Percentiles rank a stretch among this genome's conserved stretches.
phyloP scores from a whole-genome alignment of 2,329 filamentous ascomycete genomes.

The Cladosporium sp. region DNA sequence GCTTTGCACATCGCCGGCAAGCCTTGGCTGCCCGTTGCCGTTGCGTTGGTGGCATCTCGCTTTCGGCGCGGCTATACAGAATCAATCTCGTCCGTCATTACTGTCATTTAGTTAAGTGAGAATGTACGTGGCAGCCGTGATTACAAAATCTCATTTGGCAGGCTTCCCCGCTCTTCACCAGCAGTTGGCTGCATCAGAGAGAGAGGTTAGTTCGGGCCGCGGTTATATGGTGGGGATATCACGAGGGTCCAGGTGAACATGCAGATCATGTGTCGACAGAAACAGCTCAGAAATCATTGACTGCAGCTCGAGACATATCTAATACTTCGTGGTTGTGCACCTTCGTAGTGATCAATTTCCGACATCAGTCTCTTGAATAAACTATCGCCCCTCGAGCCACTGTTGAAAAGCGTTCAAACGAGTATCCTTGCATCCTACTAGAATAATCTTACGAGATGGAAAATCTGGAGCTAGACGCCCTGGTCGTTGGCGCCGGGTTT shows the following conservation, averaged over 20 bases:
- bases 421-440: neutral
- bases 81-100: neutral
- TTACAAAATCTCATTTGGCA: too few species aligned
- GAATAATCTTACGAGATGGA: neutral
- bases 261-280: neutral
- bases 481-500: conserved; percentile 38
- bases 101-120: neutral
- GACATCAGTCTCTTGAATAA: neutral
- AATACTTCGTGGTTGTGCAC: neutral
- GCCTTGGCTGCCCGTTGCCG: conserved; percentile 5
- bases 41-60: neutral
- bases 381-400: too few species aligned
- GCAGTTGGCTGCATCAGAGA: too few species aligned
- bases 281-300: neutral
- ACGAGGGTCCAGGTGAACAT: neutral
- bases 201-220: neutral
- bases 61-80: neutral
- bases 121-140: too few species aligned
- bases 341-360: neutral
- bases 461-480: conserved; percentile 16
- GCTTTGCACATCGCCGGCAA: conserved; percentile 1
- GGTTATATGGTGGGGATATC: neutral
- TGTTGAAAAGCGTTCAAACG: neutral
- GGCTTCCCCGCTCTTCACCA: too few species aligned
- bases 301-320: neutral